phyloP scores from a whole-genome alignment of 164 flowering plant species.

The Tinospora cordifolia region DNA sequence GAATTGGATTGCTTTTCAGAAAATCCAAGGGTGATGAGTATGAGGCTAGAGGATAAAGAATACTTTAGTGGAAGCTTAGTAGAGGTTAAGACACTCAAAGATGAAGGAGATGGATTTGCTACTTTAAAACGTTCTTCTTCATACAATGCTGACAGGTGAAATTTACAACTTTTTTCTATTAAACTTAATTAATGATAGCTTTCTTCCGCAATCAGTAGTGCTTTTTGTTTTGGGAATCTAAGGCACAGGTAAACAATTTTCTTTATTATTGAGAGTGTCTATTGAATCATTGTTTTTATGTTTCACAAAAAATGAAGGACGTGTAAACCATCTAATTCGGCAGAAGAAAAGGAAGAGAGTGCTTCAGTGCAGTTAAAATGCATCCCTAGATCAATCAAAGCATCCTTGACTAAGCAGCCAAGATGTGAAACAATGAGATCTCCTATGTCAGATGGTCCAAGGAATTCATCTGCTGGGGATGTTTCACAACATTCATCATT shows the following conservation, averaged over 20 bases:
- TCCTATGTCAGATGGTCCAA: conserved; percentile 62
- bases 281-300: not conserved
- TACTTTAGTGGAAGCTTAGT: conserved; percentile 89
- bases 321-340: conserved; percentile 32
- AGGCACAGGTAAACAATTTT: no score
- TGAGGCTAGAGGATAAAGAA: conserved; percentile 78
- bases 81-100: conserved; percentile 61
- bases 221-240: no score
- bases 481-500: conserved; percentile 21
- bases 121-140: conserved; percentile 77
- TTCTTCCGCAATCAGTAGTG: not conserved
- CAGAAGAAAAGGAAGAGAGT: conserved; percentile 40
- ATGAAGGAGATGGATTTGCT: conserved; percentile 33
- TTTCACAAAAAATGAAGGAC: conserved; percentile 37
- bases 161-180: not conserved
- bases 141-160: conserved; percentile 83
- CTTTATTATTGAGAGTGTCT: no score
- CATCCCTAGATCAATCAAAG: conserved; percentile 63
- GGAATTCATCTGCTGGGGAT: conserved; percentile 52
- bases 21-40: conserved; percentile 56
- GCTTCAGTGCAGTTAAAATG: conserved; percentile 54
- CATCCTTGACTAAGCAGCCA: conserved; percentile 58
- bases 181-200: not conserved
- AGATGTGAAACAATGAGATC: conserved; percentile 66
- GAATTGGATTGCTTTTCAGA: conserved; percentile 66